These are phyloP conservation scores for Cymodocea nodosa DNA, from an alignment of 116 monocot genomes.

Conservation along the genomic window DNA sequence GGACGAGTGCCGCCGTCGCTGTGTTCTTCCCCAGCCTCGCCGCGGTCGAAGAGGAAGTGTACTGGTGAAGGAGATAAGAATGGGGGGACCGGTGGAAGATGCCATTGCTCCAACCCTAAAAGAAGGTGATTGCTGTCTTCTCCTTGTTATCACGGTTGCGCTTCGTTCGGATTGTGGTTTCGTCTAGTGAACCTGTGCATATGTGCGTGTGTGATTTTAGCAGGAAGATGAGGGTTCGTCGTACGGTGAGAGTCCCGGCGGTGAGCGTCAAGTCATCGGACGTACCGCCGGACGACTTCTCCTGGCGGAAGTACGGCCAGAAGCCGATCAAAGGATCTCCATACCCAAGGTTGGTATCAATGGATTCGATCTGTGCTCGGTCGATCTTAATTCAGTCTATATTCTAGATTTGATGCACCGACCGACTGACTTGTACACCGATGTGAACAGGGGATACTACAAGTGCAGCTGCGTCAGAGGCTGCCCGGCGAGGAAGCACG, in stretches of 20 bases:
- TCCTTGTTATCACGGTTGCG: no score
- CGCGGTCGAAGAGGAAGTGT: constrained; percentile 24
- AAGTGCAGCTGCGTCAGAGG: constrained; percentile 66
- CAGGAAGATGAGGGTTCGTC: constrained; percentile 60
- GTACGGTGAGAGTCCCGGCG: constrained; percentile 67
- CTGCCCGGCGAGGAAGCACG: constrained; percentile 66
- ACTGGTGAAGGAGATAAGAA: constrained; percentile 9
- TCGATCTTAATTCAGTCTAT: no score
- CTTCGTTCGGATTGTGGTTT: no score
- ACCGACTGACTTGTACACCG: no score
- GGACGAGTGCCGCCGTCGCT: background rate
- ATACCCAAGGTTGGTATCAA: constrained; percentile 48
- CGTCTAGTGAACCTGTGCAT: no score
- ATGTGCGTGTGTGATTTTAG: background rate
- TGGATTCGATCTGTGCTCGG: no score
- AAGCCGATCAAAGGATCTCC: constrained; percentile 87
- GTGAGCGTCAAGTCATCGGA: constrained; percentile 65
- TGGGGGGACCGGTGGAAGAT: constrained; percentile 22
- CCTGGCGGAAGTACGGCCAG: constrained; percentile 89
- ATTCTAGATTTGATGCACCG: no score
- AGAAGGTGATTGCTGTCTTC: constrained; percentile 19
- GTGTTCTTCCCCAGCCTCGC: background rate
- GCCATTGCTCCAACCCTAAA: constrained; percentile 58
- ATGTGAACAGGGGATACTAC: constrained; percentile 52
- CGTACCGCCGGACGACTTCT: constrained; percentile 74